Evolutionary conservation across 2,329 filamentous ascomycete genomes (phyloP).

Genomic region (Falciphora oryzae): DNA sequence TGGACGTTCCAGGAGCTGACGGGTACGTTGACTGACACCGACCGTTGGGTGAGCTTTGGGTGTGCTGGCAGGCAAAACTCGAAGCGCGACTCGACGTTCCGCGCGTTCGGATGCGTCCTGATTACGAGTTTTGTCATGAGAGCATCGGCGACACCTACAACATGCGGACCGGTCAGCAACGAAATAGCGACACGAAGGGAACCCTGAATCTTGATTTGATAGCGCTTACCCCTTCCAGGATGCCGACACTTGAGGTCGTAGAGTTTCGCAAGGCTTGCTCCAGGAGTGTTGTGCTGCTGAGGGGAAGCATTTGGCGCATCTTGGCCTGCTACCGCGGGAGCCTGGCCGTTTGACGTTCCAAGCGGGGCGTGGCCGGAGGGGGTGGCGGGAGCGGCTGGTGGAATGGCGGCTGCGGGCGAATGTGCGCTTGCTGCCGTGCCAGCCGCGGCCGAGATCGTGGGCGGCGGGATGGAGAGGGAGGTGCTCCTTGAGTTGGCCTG

Average conservation of each 20-base stretch:
- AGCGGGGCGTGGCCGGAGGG: conserved; percentile 18
- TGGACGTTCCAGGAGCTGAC: conserved; percentile 64
- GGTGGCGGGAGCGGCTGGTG: neutral
- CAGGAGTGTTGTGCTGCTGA: conserved; percentile 17
- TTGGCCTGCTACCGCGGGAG: conserved; percentile 4
- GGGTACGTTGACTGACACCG: conserved; percentile 65
- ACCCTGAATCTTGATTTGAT: neutral
- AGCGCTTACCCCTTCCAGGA: conserved; percentile 35
- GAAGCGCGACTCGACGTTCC: conserved; percentile 53
- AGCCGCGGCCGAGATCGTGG: neutral
- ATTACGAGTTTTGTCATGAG: conserved; percentile 63
- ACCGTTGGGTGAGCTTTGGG: conserved; percentile 61
- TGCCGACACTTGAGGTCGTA: conserved; percentile 30
- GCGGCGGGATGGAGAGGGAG: neutral
- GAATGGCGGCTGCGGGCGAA: neutral
- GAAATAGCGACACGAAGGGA: too few species aligned
- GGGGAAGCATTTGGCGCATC: neutral
- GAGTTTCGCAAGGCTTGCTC: conserved; percentile 25
- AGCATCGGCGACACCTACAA: conserved; percentile 49
- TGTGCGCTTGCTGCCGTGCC: neutral
- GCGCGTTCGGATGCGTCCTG: conserved; percentile 60
- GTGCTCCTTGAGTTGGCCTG: neutral
- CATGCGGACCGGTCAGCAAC: neutral
- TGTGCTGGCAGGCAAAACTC: conserved; percentile 61
- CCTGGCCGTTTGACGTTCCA: conserved; percentile 24